phyloP scores from a whole-genome alignment of 805 yeast genomes.

The Wickerhamiella spandovensis region DNA sequence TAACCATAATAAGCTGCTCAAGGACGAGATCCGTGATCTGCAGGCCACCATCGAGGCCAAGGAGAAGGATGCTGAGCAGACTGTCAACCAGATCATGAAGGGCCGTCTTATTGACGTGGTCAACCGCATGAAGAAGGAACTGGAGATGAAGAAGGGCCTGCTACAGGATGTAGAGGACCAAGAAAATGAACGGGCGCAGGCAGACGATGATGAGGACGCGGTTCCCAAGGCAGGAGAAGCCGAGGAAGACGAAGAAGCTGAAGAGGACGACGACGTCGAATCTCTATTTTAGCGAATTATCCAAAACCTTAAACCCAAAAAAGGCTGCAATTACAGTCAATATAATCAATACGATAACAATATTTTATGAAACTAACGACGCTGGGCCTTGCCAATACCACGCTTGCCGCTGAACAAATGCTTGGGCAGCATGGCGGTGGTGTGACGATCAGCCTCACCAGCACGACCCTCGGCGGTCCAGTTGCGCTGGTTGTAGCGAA shows the following conservation, averaged over 20 bases:
- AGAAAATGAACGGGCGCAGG: constrained; percentile 16
- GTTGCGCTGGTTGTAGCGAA: constrained; percentile 82
- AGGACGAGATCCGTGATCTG: constrained; percentile 76
- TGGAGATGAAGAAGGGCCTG: constrained; percentile 66
- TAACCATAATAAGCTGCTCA: constrained; percentile 59
- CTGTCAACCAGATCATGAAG: constrained; percentile 69
- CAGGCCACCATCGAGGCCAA: constrained; percentile 67
- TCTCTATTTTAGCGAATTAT: constrained; percentile 11
- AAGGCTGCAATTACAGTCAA: neutral
- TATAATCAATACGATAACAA: neutral
- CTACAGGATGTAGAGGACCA: constrained; percentile 28
- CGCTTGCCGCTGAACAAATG: constrained; percentile 95
- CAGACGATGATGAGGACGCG: constrained; percentile 16
- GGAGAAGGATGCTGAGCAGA: constrained; percentile 54
- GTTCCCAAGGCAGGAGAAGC: constrained; percentile 26
- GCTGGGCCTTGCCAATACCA: constrained; percentile 84
- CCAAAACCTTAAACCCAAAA: neutral
- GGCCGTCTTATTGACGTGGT: constrained; percentile 77
- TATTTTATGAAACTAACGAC: constrained; percentile 42
- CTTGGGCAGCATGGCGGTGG: constrained; percentile 74
- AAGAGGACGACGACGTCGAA: constrained; percentile 24
- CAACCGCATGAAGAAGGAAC: constrained; percentile 61
- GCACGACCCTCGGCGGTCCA: constrained; percentile 84
- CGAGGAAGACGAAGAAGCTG: constrained; percentile 22
- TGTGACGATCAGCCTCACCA: constrained; percentile 94